phyloP scores from a whole-genome alignment of 2,329 filamentous ascomycete genomes.

The Fusarium sulawesiense region DNA sequence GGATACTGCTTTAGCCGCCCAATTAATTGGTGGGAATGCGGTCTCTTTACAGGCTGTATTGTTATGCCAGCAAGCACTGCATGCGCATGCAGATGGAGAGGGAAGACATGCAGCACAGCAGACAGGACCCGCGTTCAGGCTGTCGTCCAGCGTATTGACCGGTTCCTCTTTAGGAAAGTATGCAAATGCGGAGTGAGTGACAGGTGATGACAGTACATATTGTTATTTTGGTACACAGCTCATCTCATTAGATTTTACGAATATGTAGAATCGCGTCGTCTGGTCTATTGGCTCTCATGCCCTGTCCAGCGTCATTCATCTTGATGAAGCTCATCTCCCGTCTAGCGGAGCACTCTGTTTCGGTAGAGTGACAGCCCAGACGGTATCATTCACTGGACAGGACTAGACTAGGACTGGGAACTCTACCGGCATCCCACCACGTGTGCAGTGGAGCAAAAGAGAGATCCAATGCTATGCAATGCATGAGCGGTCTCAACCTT shows the following conservation, averaged over 20 bases:
- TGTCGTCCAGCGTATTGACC: slow-evolving; percentile 45
- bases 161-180: slow-evolving; percentile 51
- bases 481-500: not conserved
- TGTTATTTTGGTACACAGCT: not conserved
- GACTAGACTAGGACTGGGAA: not conserved
- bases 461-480: slow-evolving; percentile 8
- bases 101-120: slow-evolving; percentile 21
- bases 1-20: not conserved
- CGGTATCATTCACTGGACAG: slow-evolving; percentile 3
- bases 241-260: not conserved
- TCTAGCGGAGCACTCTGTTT: slow-evolving; percentile 12
- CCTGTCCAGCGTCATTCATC: slow-evolving; percentile 2
- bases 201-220: not conserved
- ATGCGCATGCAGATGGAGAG: not conserved
- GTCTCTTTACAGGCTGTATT: not conserved
- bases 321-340: slow-evolving; percentile 17
- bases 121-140: not conserved
- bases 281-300: not conserved
- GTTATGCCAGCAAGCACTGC: slow-evolving; percentile 6
- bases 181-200: not conserved
- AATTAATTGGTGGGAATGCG: not conserved
- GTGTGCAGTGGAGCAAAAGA: slow-evolving; percentile 41
- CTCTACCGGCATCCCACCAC: slow-evolving; percentile 44
- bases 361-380: slow-evolving; percentile 31
- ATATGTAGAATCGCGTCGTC: not conserved